Conservation (phyloP, 306 rosid genomes). For the Dryas drummondii region DNA sequence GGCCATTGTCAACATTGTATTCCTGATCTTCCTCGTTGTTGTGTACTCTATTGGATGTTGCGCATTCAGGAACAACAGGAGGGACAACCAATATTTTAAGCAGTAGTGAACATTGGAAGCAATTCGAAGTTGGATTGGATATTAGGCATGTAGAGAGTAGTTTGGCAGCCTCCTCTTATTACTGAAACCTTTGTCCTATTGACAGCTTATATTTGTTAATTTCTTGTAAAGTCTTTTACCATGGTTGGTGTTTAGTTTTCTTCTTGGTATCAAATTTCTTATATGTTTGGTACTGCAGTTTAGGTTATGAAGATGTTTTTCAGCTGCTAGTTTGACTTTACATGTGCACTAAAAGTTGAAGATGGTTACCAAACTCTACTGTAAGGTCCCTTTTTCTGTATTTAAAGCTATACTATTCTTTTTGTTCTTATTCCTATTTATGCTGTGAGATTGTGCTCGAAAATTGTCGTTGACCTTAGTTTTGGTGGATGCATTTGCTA, state of each 20-base stretch:
- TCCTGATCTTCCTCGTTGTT: constrained; percentile 60
- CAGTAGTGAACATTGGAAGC: constrained; percentile 11
- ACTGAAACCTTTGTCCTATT: neutral
- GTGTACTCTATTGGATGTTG: constrained; percentile 79
- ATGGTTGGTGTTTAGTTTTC: neutral
- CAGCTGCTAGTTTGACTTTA: neutral
- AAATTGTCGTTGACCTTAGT: no score
- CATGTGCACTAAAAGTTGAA: no score
- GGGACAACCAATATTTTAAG: constrained; percentile 44
- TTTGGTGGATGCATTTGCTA: no score
- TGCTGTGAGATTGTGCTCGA: no score
- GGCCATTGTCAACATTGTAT: constrained; percentile 51
- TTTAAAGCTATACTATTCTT: no score
- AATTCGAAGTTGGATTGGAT: neutral
- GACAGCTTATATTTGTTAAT: neutral
- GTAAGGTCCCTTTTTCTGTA: no score
- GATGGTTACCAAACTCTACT: no score
- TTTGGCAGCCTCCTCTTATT: constrained; percentile 18
- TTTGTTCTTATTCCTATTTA: no score
- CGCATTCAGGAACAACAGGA: constrained; percentile 74
- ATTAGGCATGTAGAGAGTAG: constrained; percentile 33
- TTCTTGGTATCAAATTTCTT: no score
- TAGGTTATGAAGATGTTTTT: neutral
- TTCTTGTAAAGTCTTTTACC: constrained; percentile 1
- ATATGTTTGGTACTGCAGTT: neutral